Evolutionary conservation across 1,284 basidiomycete genomes (phyloP).

Genomic region (Malassezia dermatis): DNA sequence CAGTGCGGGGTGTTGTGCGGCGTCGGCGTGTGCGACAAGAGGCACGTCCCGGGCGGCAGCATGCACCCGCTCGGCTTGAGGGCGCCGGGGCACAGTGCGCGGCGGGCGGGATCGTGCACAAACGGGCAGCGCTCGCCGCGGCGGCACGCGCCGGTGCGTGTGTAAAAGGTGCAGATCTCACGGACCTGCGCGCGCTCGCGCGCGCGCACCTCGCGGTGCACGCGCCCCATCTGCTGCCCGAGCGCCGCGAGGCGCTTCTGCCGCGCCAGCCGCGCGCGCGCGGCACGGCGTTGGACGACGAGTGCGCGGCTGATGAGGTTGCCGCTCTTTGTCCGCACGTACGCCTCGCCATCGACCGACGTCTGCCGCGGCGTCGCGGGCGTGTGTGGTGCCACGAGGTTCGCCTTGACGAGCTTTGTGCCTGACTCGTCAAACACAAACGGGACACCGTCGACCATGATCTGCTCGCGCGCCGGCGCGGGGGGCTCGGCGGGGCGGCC

Average conservation of each 20-base stretch:
- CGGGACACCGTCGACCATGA: slow-evolving; percentile 52
- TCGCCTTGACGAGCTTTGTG: slow-evolving; percentile 50
- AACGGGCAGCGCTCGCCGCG: slow-evolving; percentile 40
- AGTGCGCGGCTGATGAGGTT: slow-evolving; percentile 48
- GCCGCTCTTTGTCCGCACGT: slow-evolving; percentile 49
- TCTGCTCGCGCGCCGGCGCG: slow-evolving; percentile 30
- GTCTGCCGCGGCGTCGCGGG: slow-evolving; percentile 26
- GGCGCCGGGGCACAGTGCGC: slow-evolving; percentile 40
- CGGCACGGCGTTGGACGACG: slow-evolving; percentile 32
- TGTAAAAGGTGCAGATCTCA: slow-evolving; percentile 12
- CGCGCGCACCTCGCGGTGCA: slow-evolving; percentile 21
- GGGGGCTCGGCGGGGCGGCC: background rate
- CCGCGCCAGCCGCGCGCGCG: slow-evolving; percentile 23
- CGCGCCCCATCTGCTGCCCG: slow-evolving; percentile 25
- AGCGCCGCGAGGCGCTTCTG: slow-evolving; percentile 27
- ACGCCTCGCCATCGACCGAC: slow-evolving; percentile 48
- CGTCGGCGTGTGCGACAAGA: slow-evolving; percentile 28
- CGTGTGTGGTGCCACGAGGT: background rate
- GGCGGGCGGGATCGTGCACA: slow-evolving; percentile 31
- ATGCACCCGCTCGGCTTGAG: slow-evolving; percentile 33
- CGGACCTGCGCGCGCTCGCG: background rate
- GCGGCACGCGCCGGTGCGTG: slow-evolving; percentile 14
- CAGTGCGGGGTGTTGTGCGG: slow-evolving; percentile 40
- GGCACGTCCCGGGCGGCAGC: slow-evolving; percentile 32
- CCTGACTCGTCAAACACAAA: slow-evolving; percentile 53